Evolutionary conservation across 2,329 filamentous ascomycete genomes (phyloP).

Genomic region (Sporothrix mexicana): DNA sequence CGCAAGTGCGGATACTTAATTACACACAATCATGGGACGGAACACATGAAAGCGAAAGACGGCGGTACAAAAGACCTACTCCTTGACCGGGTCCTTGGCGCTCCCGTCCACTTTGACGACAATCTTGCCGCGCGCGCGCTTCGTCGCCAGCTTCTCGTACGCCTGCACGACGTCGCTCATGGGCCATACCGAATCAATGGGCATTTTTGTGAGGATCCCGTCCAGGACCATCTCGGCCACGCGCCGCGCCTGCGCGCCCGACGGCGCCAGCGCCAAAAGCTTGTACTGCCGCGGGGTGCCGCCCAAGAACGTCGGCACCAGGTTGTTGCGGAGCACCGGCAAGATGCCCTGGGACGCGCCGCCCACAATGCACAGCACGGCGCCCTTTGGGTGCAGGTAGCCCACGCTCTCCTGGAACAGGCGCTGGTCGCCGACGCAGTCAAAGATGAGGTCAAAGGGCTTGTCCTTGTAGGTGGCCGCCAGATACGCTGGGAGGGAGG

Average conservation of each 20-base stretch:
- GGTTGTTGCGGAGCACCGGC: constrained; percentile 44
- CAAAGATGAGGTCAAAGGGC: constrained; percentile 55
- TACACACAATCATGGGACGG: background rate
- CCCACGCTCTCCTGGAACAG: constrained; percentile 50
- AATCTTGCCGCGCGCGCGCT: constrained; percentile 45
- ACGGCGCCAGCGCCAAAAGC: constrained; percentile 43
- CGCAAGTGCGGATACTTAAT: too few relatives aligned
- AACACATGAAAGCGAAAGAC: background rate
- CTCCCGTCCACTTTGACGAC: constrained; percentile 40
- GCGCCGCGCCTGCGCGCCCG: constrained; percentile 41
- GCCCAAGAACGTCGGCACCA: constrained; percentile 44
- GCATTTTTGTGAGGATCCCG: constrained; percentile 41
- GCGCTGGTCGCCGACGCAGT: constrained; percentile 56
- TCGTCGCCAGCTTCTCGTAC: constrained; percentile 44
- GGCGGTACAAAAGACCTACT: background rate
- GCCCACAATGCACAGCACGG: constrained; percentile 48
- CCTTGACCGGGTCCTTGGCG: background rate
- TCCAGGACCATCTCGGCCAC: constrained; percentile 41
- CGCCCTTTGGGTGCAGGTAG: constrained; percentile 48
- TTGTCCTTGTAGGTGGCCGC: constrained; percentile 42
- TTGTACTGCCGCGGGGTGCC: constrained; percentile 44
- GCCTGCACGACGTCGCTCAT: constrained; percentile 44
- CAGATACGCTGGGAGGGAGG: constrained; percentile 47
- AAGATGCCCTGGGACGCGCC: constrained; percentile 43
- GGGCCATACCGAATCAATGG: constrained; percentile 44